Evolutionary conservation across 169 alveolate species (phyloP).

Genomic region (Plasmodium adleri): DNA sequence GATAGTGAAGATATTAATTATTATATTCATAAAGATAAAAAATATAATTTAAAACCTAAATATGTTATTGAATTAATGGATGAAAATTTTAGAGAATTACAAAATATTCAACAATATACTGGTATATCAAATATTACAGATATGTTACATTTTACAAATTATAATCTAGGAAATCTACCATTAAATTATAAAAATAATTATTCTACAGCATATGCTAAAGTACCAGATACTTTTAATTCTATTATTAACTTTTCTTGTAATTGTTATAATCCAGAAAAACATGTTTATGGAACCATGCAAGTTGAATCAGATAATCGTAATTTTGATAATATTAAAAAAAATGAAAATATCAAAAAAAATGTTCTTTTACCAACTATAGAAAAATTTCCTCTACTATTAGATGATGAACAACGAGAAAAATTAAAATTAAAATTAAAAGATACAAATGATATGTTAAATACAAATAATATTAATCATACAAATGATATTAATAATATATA

Average conservation of each 20-base stretch:
- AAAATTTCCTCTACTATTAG: background rate
- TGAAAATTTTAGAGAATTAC: constrained; percentile 11
- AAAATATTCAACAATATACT: constrained; percentile 8
- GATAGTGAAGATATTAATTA: constrained; percentile 25
- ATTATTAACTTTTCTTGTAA: constrained; percentile 40
- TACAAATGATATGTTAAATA: background rate
- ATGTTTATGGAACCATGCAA: constrained; percentile 34
- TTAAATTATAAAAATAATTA: constrained; percentile 15
- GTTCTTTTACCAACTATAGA: background rate
- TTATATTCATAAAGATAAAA: background rate
- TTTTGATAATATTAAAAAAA: background rate
- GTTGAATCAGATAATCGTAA: constrained; percentile 27
- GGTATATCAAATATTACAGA: constrained; percentile 41
- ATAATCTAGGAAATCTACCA: constrained; percentile 39
- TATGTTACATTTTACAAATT: constrained; percentile 41
- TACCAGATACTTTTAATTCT: constrained; percentile 16
- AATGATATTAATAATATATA: background rate
- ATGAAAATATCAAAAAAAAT: background rate
- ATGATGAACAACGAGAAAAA: background rate
- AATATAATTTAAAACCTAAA: constrained; percentile 16
- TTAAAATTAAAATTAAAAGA: background rate
- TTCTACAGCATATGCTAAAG: constrained; percentile 41
- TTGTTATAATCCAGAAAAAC: constrained; percentile 45
- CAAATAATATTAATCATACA: background rate
- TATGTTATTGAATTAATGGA: constrained; percentile 15